Percentiles rank a stretch among this genome's conserved stretches.
These are phyloP conservation scores for Cyberlindnera petersonii DNA, from an alignment of 805 yeast species.

Conservation along the genomic window DNA sequence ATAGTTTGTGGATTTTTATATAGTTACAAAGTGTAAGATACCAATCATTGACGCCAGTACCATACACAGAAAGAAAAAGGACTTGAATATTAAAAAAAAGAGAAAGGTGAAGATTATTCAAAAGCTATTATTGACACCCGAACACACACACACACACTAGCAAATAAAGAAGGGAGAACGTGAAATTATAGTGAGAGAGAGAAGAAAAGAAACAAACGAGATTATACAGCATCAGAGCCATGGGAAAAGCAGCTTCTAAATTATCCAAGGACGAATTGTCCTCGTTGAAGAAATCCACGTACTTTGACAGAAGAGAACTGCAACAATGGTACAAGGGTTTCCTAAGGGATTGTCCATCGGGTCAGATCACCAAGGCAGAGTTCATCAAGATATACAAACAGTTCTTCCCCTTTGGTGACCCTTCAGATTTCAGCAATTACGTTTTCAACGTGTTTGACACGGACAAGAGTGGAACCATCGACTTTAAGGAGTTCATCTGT, in stretches of 20 bases:
- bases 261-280: constrained; percentile 86
- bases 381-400: constrained; percentile 91
- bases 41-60: too few relatives aligned
- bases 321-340: constrained; percentile 99
- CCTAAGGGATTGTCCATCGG: constrained; percentile 87
- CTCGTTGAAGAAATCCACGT: constrained; percentile 77
- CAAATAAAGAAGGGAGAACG: too few relatives aligned
- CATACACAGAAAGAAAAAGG: too few relatives aligned
- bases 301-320: constrained; percentile 87
- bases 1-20: too few relatives aligned
- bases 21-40: too few relatives aligned
- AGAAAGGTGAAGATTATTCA: too few relatives aligned
- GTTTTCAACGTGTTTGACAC: constrained; percentile 87
- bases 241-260: constrained; percentile 96
- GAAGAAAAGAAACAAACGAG: too few relatives aligned
- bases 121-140: too few relatives aligned
- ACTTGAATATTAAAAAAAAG: too few relatives aligned
- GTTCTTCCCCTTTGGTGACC: constrained; percentile 98
- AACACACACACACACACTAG: too few relatives aligned
- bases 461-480: constrained; percentile 75
- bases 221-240: too few relatives aligned
- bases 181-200: too few relatives aligned
- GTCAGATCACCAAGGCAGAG: constrained; percentile 81
- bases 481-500: constrained; percentile 87
- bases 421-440: constrained; percentile 82